phyloP scores from a whole-genome alignment of 176 grass and related monocot species.

The Dendrocalamus sinicus region DNA sequence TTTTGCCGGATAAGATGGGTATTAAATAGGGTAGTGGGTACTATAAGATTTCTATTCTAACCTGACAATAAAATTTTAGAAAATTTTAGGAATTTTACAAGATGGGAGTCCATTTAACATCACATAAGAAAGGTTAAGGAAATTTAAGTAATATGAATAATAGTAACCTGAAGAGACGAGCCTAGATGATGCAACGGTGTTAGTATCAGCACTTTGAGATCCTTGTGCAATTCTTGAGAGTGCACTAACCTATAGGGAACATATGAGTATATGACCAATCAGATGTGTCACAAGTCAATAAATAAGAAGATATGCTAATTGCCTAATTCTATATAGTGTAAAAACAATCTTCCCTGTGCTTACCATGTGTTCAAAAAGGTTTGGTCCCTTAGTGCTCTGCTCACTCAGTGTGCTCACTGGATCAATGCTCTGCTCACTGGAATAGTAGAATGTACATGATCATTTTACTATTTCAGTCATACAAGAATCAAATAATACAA shows the following conservation, averaged over 20 bases:
- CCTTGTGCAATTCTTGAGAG: constrained; percentile 94
- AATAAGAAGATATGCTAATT: neutral
- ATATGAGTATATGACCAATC: constrained; percentile 24
- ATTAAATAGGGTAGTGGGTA: neutral
- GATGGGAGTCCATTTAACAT: constrained; percentile 3
- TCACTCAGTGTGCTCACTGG: too few relatives aligned
- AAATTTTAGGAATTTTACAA: too few relatives aligned
- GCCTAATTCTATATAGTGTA: neutral
- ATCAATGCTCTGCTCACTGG: too few relatives aligned
- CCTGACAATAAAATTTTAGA: too few relatives aligned
- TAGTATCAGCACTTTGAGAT: constrained; percentile 74
- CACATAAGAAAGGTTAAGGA: constrained; percentile 23
- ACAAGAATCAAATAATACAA: too few relatives aligned
- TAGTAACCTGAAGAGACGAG: constrained; percentile 94
- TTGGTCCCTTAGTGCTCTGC: constrained; percentile 60
- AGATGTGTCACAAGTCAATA: constrained; percentile 34
- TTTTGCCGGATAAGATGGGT: constrained; percentile 82
- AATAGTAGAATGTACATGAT: too few relatives aligned
- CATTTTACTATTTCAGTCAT: too few relatives aligned
- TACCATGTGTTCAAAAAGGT: constrained; percentile 95
- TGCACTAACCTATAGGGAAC: constrained; percentile 71
- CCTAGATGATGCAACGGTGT: constrained; percentile 65
- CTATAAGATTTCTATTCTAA: too few relatives aligned
- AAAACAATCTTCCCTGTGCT: constrained; percentile 23
- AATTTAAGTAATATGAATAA: constrained; percentile 30